Evolutionary conservation across 805 yeast genomes (phyloP).

Genomic region (Dipodascopsis uninucleata): DNA sequence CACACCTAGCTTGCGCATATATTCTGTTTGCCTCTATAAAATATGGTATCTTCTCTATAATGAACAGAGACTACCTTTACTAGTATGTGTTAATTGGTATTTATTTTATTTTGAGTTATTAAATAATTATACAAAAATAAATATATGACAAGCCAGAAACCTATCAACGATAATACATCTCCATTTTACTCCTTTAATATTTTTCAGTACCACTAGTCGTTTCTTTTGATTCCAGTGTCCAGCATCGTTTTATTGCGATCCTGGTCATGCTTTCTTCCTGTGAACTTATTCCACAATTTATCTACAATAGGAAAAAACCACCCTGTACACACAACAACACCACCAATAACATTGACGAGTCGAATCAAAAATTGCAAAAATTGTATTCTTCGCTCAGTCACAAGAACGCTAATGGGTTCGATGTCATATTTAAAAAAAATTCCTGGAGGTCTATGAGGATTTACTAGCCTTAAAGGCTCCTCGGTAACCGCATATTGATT

Average conservation of each 20-base stretch:
- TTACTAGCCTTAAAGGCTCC: constrained; percentile 28
- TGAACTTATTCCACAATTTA: constrained; percentile 8
- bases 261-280: constrained; percentile 11
- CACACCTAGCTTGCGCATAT: too few relatives aligned
- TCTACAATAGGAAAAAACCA: constrained; percentile 22
- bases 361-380: constrained; percentile 75
- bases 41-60: too few relatives aligned
- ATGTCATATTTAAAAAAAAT: constrained; percentile 80
- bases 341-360: constrained; percentile 78
- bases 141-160: too few relatives aligned
- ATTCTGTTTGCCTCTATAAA: too few relatives aligned
- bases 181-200: neutral
- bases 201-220: constrained; percentile 9
- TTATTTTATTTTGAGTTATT: too few relatives aligned
- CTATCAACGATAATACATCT: neutral
- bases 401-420: constrained; percentile 73
- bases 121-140: too few relatives aligned
- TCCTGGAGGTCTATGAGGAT: constrained; percentile 48
- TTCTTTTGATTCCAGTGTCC: constrained; percentile 20
- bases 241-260: constrained; percentile 17
- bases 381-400: constrained; percentile 68
- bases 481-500: constrained; percentile 76
- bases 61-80: too few relatives aligned
- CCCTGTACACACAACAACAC: constrained; percentile 52
- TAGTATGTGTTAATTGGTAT: too few relatives aligned